Evolutionary conservation across 2,329 filamentous ascomycete species (phyloP), one percentile per base, ranked within the genome.

Genomic region (Colletotrichum godetiae): DNA sequence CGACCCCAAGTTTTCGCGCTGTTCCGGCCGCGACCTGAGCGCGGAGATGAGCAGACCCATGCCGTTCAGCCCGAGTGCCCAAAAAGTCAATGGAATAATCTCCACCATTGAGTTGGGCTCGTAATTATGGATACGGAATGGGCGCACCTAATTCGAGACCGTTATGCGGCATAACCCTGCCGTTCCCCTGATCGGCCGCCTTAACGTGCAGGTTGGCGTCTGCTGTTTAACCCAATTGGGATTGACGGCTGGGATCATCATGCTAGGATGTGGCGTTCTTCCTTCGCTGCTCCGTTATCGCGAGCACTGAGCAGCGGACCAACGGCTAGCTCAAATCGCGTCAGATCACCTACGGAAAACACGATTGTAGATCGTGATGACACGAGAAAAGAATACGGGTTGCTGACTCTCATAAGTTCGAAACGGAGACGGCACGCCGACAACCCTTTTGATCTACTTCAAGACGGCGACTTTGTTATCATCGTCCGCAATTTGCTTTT

Each of bases 41-140:
- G 59, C 66, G 70, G 70, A 73, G 60, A 73, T 73, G 70, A 73
- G 67, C 60, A 22, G 60, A 65, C 56, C 66, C 60, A 73, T 73
- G 55, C 70, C 66, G 67, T 60, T 49, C 33, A 33, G 37, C 42
- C 70, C 46, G 57, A 60, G 37, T 64, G 29, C 19, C 10, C 53
- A 46, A 70, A 49, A 65, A 37, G 46, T 53, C 24, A 58, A 6
- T 67, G 49, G 31, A 10, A 12, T n/a, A 69, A 59, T 53, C 42
- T 55, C 66, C 70, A 73, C 70, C 22, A 24, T 33, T 29, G 3
- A 56, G 29, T 29, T 35, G 59, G 63, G 59, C 70, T 73, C 70
- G 70, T 73, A 73, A 70, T 73, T 70, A 73, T 65, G 70, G 70
- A 70, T 70, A 52, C 33, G n/a, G 31, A 60, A 64, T 37, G 52